phyloP scores from a whole-genome alignment of 2,329 filamentous ascomycete species.

The Clonostachys chloroleuca region DNA sequence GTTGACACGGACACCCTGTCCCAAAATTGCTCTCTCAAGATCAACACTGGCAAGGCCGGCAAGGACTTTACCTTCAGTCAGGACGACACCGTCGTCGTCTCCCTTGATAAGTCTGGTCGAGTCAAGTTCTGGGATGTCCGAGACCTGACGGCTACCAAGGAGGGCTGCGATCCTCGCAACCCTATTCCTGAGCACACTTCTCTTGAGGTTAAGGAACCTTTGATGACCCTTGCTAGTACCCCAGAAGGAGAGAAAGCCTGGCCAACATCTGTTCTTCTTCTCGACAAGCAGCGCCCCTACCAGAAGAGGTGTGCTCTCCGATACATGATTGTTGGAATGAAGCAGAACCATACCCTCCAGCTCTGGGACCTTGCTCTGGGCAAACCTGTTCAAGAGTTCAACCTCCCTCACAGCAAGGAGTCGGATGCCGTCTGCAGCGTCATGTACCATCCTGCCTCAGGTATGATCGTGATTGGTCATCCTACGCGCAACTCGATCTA shows the following conservation, averaged over 20 bases:
- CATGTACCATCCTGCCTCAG: slow-evolving; percentile 85
- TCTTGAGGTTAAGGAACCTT: slow-evolving; percentile 77
- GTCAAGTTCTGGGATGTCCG: slow-evolving; percentile 99
- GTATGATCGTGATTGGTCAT: slow-evolving; percentile 92
- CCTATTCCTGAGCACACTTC: slow-evolving; percentile 51
- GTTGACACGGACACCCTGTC: slow-evolving; percentile 88
- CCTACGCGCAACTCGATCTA: slow-evolving; percentile 97
- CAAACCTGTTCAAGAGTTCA: slow-evolving; percentile 95
- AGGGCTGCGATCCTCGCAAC: slow-evolving; percentile 43
- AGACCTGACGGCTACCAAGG: slow-evolving; percentile 57
- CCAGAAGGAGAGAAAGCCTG: slow-evolving; percentile 89
- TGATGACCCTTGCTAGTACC: slow-evolving; percentile 83
- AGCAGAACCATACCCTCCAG: slow-evolving; percentile 98
- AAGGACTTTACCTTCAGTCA: slow-evolving; percentile 98
- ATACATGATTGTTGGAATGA: slow-evolving; percentile 96
- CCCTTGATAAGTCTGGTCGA: slow-evolving; percentile 91
- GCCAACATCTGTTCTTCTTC: slow-evolving; percentile 91
- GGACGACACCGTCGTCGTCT: slow-evolving; percentile 91
- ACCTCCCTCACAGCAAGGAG: slow-evolving; percentile 92
- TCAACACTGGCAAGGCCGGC: slow-evolving; percentile 94
- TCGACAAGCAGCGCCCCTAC: slow-evolving; percentile 94
- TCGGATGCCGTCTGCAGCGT: slow-evolving; percentile 98
- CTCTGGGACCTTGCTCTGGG: slow-evolving; percentile 95
- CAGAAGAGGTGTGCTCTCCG: slow-evolving; percentile 84
- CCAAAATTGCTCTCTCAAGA: slow-evolving; percentile 82